A percentile compares a stretch with the other conserved stretches of the same genome.
Evolutionary conservation across 139 green algal species (phyloP).

Genomic region (Diplosphaera chodatii): DNA sequence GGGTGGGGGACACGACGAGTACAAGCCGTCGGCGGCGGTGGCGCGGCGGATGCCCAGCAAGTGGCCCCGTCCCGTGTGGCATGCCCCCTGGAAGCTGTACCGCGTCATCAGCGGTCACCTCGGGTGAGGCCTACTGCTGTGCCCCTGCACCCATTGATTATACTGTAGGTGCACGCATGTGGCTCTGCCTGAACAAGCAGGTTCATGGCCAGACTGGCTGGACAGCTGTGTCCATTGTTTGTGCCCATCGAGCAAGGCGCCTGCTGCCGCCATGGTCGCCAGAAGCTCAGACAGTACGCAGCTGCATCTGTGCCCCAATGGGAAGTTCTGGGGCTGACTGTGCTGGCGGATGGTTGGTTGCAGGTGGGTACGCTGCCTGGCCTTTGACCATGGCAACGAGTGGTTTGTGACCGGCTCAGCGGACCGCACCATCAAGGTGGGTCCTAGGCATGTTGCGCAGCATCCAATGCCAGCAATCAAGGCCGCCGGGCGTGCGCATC

Average conservation of each 20-base stretch:
- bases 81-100: conserved; percentile 93
- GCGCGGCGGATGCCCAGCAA: conserved; percentile 73
- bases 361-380: conserved; percentile 88
- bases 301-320: no score
- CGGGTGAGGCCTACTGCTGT: conserved; percentile 60
- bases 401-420: conserved; percentile 92
- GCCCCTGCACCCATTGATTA: not conserved
- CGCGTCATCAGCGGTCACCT: conserved; percentile 93
- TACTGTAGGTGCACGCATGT: not conserved
- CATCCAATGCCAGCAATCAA: no score
- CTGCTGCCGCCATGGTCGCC: no score
- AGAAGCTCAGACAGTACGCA: no score
- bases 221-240: not conserved
- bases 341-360: no score
- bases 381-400: conserved; percentile 92
- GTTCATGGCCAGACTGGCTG: not conserved
- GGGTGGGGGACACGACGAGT: conserved; percentile 42
- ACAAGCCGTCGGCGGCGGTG: conserved; percentile 61
- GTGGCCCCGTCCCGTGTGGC: conserved; percentile 89
- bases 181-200: no score
- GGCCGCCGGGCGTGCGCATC: no score
- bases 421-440: conserved; percentile 95
- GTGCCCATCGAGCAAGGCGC: no score
- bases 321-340: no score
- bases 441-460: no score